Percentiles rank a stretch among this genome's conserved stretches.
These are phyloP conservation scores for Phytophthora hybrid DNA, from an alignment of 352 stramenopile species.

Conservation along the genomic window DNA sequence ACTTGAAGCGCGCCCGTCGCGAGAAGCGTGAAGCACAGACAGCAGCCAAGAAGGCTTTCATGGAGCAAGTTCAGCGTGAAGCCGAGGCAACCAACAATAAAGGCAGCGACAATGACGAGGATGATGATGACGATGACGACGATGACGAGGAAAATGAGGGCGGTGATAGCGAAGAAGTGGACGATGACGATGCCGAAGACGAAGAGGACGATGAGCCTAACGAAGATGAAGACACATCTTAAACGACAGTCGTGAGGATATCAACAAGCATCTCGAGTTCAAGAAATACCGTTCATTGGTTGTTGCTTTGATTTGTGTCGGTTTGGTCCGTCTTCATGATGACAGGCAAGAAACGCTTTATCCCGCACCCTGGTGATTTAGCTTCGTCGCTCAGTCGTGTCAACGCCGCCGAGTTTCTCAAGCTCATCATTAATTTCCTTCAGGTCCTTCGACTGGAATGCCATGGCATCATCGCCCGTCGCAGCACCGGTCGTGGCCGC, in stretches of 20 bases:
- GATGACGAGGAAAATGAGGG: conserved; percentile 25
- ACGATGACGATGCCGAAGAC: conserved; percentile 18
- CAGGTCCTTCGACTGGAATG: conserved; percentile 70
- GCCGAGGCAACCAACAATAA: conserved; percentile 17
- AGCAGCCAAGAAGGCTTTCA: conserved; percentile 64
- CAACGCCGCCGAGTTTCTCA: conserved; percentile 68
- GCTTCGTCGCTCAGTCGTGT: conserved; percentile 32
- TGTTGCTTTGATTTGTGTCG: conserved; percentile 20
- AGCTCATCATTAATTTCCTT: conserved; percentile 74
- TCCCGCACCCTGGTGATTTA: conserved; percentile 12
- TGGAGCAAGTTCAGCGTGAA: conserved; percentile 52
- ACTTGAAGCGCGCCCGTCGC: conserved; percentile 55
- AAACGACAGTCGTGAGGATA: neutral
- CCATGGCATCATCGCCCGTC: conserved; percentile 34
- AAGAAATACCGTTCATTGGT: conserved; percentile 21
- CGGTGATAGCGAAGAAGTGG: conserved; percentile 20
- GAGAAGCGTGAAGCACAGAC: conserved; percentile 68
- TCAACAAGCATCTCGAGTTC: neutral
- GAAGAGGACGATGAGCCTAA: conserved; percentile 37
- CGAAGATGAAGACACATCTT: conserved; percentile 22
- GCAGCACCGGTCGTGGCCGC: conserved; percentile 11
- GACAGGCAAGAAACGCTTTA: neutral
- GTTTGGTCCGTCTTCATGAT: neutral
- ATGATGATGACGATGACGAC: conserved; percentile 20
- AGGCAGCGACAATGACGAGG: conserved; percentile 22